Evolutionary conservation across 768 basidiomycete species (phyloP).

Genomic region (Exidia glandulosa): DNA sequence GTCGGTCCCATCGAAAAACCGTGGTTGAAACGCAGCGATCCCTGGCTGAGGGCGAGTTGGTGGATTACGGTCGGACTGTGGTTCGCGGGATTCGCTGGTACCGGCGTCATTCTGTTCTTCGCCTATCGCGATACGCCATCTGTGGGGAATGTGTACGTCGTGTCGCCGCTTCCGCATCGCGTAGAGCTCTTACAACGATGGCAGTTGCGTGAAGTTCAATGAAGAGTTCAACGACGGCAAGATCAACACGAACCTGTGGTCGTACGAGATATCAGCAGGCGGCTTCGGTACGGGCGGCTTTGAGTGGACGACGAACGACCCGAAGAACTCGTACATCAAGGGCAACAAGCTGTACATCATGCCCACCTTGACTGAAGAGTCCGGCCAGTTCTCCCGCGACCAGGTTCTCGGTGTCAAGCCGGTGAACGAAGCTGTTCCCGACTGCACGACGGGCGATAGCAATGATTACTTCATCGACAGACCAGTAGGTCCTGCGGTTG

Average conservation of each 20-base stretch:
- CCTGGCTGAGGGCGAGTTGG: conserved; percentile 31
- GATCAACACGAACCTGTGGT: conserved; percentile 37
- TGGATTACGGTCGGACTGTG: conserved; percentile 37
- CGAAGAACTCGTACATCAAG: conserved; percentile 32
- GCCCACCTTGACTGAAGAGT: conserved; percentile 44
- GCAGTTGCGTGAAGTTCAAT: conserved; percentile 14
- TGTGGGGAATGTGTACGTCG: conserved; percentile 19
- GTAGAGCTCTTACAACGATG: too few species aligned
- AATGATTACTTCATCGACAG: background rate
- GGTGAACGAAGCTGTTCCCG: background rate
- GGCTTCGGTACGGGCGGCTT: conserved; percentile 51
- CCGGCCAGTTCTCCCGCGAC: conserved; percentile 22
- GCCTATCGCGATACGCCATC: conserved; percentile 30
- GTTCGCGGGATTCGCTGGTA: conserved; percentile 29
- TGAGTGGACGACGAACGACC: conserved; percentile 39
- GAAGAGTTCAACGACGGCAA: conserved; percentile 33
- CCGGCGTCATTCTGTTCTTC: conserved; percentile 34
- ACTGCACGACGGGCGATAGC: background rate
- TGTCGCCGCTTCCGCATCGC: too few species aligned
- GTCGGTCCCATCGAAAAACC: conserved; percentile 34
- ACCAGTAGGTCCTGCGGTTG: background rate
- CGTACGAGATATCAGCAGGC: conserved; percentile 38
- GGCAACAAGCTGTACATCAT: conserved; percentile 47
- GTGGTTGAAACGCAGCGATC: conserved; percentile 34
- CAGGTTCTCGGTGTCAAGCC: conserved; percentile 31